Conservation (phyloP, 2,329 filamentous ascomycete genomes). For the Tolypocladium album region DNA sequence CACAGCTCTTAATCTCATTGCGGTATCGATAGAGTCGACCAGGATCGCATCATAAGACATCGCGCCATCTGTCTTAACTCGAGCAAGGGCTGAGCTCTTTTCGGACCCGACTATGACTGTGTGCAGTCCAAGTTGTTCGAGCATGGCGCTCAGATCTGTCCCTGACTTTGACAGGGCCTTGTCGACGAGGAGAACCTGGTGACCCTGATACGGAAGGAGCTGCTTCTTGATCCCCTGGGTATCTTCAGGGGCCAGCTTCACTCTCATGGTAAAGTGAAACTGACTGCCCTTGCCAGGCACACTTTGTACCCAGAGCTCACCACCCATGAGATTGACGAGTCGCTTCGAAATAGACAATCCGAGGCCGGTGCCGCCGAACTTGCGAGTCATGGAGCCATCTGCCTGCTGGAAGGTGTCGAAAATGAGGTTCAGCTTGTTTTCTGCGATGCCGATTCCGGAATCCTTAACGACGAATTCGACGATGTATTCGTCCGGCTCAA, state of each 20-base stretch:
- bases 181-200: constrained; percentile 90
- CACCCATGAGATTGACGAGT: constrained; percentile 91
- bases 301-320: constrained; percentile 92
- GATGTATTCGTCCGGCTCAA: constrained; percentile 66
- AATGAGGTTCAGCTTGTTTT: constrained; percentile 90
- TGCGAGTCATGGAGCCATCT: constrained; percentile 89
- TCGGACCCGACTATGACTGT: constrained; percentile 72
- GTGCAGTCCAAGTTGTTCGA: constrained; percentile 66
- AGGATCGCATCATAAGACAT: constrained; percentile 89
- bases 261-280: constrained; percentile 93
- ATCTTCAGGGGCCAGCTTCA: constrained; percentile 73
- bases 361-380: constrained; percentile 90
- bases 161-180: constrained; percentile 73
- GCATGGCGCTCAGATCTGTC: constrained; percentile 63
- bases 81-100: constrained; percentile 49
- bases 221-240: constrained; percentile 70
- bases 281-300: constrained; percentile 83
- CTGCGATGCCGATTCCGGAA: constrained; percentile 91
- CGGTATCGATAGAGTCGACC: constrained; percentile 86
- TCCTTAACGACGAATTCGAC: constrained; percentile 95
- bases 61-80: constrained; percentile 40
- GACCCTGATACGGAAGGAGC: constrained; percentile 80
- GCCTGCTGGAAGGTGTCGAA: constrained; percentile 99
- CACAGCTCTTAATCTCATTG: constrained; percentile 68
- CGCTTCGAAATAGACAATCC: constrained; percentile 92